Evolutionary conservation across 2,329 filamentous ascomycete genomes (phyloP).

Genomic region (Aspergillus pseudotamarii): DNA sequence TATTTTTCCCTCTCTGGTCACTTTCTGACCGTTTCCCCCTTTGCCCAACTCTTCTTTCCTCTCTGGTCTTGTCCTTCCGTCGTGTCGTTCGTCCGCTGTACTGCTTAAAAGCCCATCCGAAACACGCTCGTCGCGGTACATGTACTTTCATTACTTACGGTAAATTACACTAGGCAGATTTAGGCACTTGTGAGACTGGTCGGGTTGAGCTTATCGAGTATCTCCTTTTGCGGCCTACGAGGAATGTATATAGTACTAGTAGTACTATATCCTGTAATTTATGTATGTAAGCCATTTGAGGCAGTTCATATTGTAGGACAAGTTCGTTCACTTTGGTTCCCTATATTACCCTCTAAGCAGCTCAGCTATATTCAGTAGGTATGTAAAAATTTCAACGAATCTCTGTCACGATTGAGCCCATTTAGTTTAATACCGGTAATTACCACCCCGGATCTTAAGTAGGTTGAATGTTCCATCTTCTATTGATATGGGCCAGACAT

Average conservation of each 20-base stretch:
- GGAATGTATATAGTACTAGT: no score
- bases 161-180: neutral
- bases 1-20: slow-evolving; percentile 14
- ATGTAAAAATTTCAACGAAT: neutral
- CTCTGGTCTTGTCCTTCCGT: slow-evolving; percentile 7
- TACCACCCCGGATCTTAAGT: neutral
- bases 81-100: slow-evolving; percentile 12
- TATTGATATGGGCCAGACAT: no score
- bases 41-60: slow-evolving; percentile 17
- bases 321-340: neutral
- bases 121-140: slow-evolving; percentile 11
- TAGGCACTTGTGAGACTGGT: neutral
- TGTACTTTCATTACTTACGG: slow-evolving; percentile 17
- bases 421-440: neutral
- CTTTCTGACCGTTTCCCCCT: slow-evolving; percentile 12
- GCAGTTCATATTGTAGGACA: neutral
- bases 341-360: neutral
- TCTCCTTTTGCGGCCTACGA: no score
- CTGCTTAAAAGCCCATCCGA: slow-evolving; percentile 14
- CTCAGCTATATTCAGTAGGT: neutral
- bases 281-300: neutral
- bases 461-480: neutral
- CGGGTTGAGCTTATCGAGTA: no score
- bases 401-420: neutral
- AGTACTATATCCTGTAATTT: neutral